These are phyloP conservation scores for Ceriops tagal DNA, from an alignment of 345 rosid species.

Conservation along the genomic window DNA sequence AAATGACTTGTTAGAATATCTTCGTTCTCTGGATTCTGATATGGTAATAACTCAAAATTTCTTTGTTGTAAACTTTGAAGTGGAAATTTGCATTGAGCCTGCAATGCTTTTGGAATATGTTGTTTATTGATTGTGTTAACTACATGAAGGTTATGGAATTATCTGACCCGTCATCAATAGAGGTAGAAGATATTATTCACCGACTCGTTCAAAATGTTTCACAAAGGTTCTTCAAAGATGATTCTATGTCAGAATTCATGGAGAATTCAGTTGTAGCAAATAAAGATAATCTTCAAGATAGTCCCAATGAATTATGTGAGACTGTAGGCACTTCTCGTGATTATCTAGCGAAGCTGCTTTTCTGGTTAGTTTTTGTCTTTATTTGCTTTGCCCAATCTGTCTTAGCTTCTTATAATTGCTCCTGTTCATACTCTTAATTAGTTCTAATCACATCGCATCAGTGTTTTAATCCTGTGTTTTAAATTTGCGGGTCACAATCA, in stretches of 20 bases:
- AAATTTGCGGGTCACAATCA: background rate
- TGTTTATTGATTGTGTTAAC: background rate
- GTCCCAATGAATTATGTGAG: constrained; percentile 36
- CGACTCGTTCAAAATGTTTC: constrained; percentile 70
- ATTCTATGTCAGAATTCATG: constrained; percentile 28
- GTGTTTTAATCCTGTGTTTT: background rate
- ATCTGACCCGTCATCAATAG: constrained; percentile 76
- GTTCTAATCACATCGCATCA: background rate
- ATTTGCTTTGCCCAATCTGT: background rate
- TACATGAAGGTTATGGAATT: constrained; percentile 60
- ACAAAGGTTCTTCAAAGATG: constrained; percentile 47
- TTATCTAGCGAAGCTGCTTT: constrained; percentile 87
- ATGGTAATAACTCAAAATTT: constrained; percentile 39
- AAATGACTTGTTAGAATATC: constrained; percentile 76
- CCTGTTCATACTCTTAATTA: background rate
- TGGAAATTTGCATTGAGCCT: constrained; percentile 10
- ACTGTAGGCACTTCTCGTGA: constrained; percentile 70
- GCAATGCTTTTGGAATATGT: constrained; percentile 1
- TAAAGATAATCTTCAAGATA: constrained; percentile 26
- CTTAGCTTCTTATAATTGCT: background rate
- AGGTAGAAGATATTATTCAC: constrained; percentile 80
- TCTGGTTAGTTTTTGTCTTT: constrained; percentile 53
- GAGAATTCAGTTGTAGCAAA: constrained; percentile 31
- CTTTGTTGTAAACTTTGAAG: constrained; percentile 1
- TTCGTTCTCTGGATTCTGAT: constrained; percentile 71